These are phyloP conservation scores for Trypanosoma rangeli DNA, from an alignment of 208 protist species.

Conservation along the genomic window DNA sequence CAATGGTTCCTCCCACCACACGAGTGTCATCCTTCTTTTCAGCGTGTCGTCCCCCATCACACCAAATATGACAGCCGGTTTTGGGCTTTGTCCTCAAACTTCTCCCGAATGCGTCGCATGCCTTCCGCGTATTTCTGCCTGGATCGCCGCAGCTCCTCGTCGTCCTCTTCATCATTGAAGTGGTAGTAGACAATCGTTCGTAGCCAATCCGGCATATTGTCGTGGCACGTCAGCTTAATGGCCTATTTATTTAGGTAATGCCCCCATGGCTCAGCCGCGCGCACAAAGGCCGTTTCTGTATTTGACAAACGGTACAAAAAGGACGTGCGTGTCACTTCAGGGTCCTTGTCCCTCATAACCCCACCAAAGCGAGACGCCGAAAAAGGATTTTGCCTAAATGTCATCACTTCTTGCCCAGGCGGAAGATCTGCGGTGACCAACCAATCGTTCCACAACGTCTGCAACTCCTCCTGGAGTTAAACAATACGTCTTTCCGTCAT, in stretches of 20 bases:
- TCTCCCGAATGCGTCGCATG: constrained; percentile 22
- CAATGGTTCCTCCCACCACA: neutral
- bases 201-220: constrained; percentile 53
- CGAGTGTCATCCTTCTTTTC: neutral
- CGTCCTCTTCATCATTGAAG: constrained; percentile 56
- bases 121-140: constrained; percentile 18
- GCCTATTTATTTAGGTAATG: constrained; percentile 31
- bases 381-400: constrained; percentile 59
- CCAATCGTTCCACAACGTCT: constrained; percentile 61
- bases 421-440: constrained; percentile 13
- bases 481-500: constrained; percentile 39
- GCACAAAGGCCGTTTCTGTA: constrained; percentile 34
- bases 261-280: constrained; percentile 24
- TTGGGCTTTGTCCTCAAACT: constrained; percentile 20
- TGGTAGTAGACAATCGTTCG: constrained; percentile 61
- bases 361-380: constrained; percentile 51
- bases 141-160: constrained; percentile 25
- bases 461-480: constrained; percentile 48
- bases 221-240: constrained; percentile 39
- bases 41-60: neutral
- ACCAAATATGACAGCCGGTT: neutral
- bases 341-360: constrained; percentile 46
- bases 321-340: constrained; percentile 30
- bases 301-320: constrained; percentile 34
- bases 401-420: constrained; percentile 15